Evolutionary conservation across 1,284 basidiomycete genomes (phyloP), one percentile per base, ranked within the genome.

Genomic region (Cryptococcus depauperatus): DNA sequence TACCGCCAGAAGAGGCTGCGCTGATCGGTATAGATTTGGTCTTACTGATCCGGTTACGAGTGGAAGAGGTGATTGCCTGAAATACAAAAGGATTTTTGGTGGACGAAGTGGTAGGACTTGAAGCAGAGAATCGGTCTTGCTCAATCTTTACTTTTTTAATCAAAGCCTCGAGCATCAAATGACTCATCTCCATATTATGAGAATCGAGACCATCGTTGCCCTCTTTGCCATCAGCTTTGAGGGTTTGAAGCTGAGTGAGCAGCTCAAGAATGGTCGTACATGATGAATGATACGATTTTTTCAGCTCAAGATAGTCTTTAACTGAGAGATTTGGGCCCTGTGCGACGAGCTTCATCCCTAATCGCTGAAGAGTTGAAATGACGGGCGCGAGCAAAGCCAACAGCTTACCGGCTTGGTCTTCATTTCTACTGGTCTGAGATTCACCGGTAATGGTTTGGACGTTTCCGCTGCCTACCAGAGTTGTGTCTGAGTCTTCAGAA

Each of bases 131-230:
- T 21, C 35, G 37, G 16, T n/a, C 34, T 14, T 32, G 35, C 41
- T 64, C 61, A 6, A 35, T 21, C 28, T 57, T 22, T 35, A 64
- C 49, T 32, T 64, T 64, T 38, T 50, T 57, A 18, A 23, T 38
- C 16, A 64, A 41, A 1, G 62, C 60, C 10, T 48, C 35, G 6
- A 62, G 44, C 44, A 64, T 44, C 4, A 61, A 47, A 7, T 44
- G 14, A 5, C 51, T 38, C 62, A 64, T 64, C 28, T 59, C 60
- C n/a, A n/a, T n/a, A n/a, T n/a, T n/a, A n/a, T n/a, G n/a, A n/a
- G n/a, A n/a, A n/a, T n/a, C n/a, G 5, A 44, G 23, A 28, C 57
- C 57, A 26, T 52, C 43, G 13, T 48, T 40, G 21, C 48, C 50
- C 5, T n/a, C 42, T 22, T 10, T 32, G 16, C 1, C 37, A 23